These are phyloP conservation scores for Perkinsus chesapeaki DNA, from an alignment of 169 alveolate genomes.

Conservation along the genomic window DNA sequence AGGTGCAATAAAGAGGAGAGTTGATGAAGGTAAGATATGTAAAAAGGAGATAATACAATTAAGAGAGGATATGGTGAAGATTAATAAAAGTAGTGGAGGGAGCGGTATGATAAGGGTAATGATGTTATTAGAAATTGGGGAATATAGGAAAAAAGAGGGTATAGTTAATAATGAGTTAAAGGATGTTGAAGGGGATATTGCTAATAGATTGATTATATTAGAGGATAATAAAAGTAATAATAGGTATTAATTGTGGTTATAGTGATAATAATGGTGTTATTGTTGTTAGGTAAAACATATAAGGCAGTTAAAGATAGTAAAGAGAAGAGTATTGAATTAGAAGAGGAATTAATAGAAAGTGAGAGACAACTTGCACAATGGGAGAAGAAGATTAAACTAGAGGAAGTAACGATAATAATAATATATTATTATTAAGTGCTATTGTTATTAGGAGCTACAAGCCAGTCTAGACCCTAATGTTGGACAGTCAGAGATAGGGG, in stretches of 20 bases:
- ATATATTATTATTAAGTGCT: no score
- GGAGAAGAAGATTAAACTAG: conserved; percentile 73
- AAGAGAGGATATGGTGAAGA: neutral
- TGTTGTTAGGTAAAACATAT: conserved; percentile 59
- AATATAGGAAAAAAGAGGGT: neutral
- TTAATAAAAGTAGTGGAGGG: neutral
- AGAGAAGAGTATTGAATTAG: conserved; percentile 58
- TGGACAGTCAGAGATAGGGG: conserved; percentile 68
- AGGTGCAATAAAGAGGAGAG: neutral
- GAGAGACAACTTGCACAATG: conserved; percentile 54
- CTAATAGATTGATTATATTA: conserved; percentile 52
- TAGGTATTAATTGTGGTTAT: conserved; percentile 54
- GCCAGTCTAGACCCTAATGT: conserved; percentile 71
- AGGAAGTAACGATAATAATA: conserved; percentile 55
- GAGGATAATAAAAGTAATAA: conserved; percentile 51
- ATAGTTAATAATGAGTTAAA: conserved; percentile 58
- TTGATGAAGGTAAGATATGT: neutral
- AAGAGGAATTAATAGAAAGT: conserved; percentile 23
- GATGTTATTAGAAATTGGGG: neutral
- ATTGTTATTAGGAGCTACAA: conserved; percentile 20
- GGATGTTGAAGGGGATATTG: conserved; percentile 61
- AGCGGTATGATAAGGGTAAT: neutral
- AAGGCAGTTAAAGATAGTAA: conserved; percentile 58
- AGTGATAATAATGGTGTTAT: conserved; percentile 50
- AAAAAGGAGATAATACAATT: neutral